Base-by-base conservation (phyloP, 306 rosid species). In the Hippophae rhamnoides region DNA sequence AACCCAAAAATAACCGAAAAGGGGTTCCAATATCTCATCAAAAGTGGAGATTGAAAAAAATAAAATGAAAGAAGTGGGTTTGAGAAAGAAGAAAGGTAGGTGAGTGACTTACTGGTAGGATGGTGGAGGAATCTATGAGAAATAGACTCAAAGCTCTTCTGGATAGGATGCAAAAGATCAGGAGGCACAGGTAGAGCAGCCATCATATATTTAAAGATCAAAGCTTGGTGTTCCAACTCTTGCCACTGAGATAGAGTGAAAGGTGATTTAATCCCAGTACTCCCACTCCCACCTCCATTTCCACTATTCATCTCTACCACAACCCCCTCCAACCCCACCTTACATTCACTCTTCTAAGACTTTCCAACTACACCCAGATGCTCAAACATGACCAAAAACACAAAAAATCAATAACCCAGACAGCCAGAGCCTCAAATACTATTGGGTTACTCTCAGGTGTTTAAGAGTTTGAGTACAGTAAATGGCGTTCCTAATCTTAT, bases 171-270 rank as follows among this genome's bases (percentile, higher is more conserved):
- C 23, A 89, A 85, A 46, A 89, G 95, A 68, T 89, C 92, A 5
- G 95, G 90, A 5, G 97, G 97, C 23, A 89, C 97, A 26, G 92
- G 74, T 54, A 86, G 46, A 27, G 92, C 95, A 2, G 92, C 92
- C 69, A 83, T 76, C 63, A 89, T 75, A 68, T 86, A 89, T 81
- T 83, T 89, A 68, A 89, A 89, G 78, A 89, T 89, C 72, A 83
- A 81, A 51, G 90, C 92, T 64, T 89, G 95, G 67, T 83, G 95
- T 61, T 89, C 97, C 48, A 89, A 82, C 81, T 89, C 95, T 65
- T 83, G 89, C 95, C 95, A 89, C 79, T 89, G 97, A 3, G 89
- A 74, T 71, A 69, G 78, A 57, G 97, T 89, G 79, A 89, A 89
- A 66, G 84, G 90, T 14, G 88, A 74, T 67, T 80, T 82, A 57